Conservation (phyloP, 1,139 yeast genomes). For the Zhuliangozyma blackwelliae region DNA sequence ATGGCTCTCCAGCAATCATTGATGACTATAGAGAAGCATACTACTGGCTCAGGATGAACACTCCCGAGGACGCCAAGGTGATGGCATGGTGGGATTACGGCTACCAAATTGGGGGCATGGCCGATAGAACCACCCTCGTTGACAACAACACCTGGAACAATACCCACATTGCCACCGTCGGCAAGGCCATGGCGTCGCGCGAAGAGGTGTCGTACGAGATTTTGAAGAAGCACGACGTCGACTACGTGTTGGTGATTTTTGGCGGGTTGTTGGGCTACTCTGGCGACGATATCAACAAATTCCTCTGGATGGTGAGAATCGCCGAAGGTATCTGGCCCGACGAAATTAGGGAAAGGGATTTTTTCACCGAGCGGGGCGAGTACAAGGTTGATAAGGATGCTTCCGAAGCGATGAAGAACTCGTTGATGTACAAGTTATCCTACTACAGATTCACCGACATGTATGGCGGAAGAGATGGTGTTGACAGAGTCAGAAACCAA, state of each 20-base stretch:
- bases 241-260: constrained; percentile 86
- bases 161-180: constrained; percentile 99
- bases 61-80: constrained; percentile 90
- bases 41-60: constrained; percentile 98
- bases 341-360: constrained; percentile 81
- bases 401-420: constrained; percentile 76
- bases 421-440: constrained; percentile 93
- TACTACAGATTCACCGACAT: constrained; percentile 82
- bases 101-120: constrained; percentile 99
- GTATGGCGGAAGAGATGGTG: constrained; percentile 62
- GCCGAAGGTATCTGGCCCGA: constrained; percentile 99
- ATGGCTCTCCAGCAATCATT: constrained; percentile 79
- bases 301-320: constrained; percentile 98
- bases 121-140: constrained; percentile 95
- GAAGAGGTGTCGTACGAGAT: constrained; percentile 89
- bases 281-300: constrained; percentile 96
- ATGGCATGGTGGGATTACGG: constrained; percentile 99
- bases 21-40: constrained; percentile 99
- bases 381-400: constrained; percentile 84
- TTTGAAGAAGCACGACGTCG: constrained; percentile 88
- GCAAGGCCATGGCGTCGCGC: constrained; percentile 91
- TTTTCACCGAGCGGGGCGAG: constrained; percentile 81
- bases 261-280: constrained; percentile 94
- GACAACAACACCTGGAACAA: constrained; percentile 99
- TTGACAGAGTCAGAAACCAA: constrained; percentile 89